Evolutionary conservation across 2,329 filamentous ascomycete genomes (phyloP), one percentile per base, ranked within the genome.

Genomic region (Trichoderma sp.): DNA sequence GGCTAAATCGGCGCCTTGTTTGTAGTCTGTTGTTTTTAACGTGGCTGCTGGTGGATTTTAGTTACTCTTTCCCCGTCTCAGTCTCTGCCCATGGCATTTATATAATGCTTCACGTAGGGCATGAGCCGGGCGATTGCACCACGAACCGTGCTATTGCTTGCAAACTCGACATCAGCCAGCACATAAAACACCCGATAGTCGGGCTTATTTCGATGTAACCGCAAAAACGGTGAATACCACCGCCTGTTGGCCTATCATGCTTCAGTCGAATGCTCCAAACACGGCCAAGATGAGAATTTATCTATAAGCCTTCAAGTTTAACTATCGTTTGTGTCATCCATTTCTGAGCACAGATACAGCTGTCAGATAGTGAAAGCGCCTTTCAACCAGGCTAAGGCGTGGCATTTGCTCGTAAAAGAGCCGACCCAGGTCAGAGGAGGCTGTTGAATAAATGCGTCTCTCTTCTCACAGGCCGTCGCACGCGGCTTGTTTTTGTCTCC

Each of bases 381-480:
- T 31, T 60, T 35, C 35, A 33, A n/a, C 29, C 29, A 52, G 21
- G 21, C 27, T 7, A 29, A 29, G 29, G 55, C 40, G 40, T 66
- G 27, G 40, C 40, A 66, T 66, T 37, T 49, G 55, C 29, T 56
- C 55, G 53, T 58, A 58, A 66, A 47, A 24, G 29, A 58, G 27
- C 53, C 63, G 49, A 58, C 58, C 29, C 37, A 47, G n/a, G 40
- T n/a, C 53, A 29, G 53, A 49, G 13, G 24, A 47, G 31, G 24
- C 53, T 31, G 5, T 24, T 58, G 21, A 59, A 27, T 33, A 55
- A 43, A 33, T 40, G 59, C 33, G 49, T 33, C 49, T 29, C 53
- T 55, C 53, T 49, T 52, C 29, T 29, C 63, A 58, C 40, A 35
- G 63, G n/a, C 47, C 13, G 68, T 70, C 29, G 49, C 63, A 70